Base-by-base conservation (phyloP, 805 yeast species). In the Candida namnaoensis region DNA sequence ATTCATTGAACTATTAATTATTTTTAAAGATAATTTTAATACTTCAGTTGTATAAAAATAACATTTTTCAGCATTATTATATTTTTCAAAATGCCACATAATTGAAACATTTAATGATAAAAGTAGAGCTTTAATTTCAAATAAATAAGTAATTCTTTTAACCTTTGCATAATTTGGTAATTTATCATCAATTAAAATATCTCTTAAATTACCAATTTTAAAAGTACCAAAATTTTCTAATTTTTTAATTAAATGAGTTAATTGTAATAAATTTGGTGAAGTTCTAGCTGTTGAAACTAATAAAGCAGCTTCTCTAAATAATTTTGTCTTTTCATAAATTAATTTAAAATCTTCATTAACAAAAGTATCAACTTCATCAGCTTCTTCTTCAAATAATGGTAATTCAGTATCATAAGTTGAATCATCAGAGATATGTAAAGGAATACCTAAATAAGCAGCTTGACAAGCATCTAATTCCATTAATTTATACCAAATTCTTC, bases 1-100 rank as follows among this genome's bases (percentile, higher is more conserved):
- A 25, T 61, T 58, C 43, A 54, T 44, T 33, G 60, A 54, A 5
- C 59, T 51, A 13, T 68, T 65, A 3, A 61, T 35, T 13, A 69
- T 49, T 32, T 65, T 69, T 13, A 59, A 46, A 13, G 54, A 43
- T 10, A 52, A 27, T 5, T 50, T 50, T 1, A 66, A 36, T 27
- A 58, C 38, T 38, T 65, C 65, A 38, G 58, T 62, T 34, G 66
- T 41, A 44, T 61, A 67, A 38, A 58, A 60, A 43, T 57, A 65
- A 1, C 71, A 54, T 37, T 63, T 56, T 1, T 54, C 55, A 1
- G 47, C 27, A 24, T 65, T 53, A 0, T 48, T 42, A 15, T 49
- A 47, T 7, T 41, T 38, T 45, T 70, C 75, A 44, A 67, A 73
- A 45, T 67, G 65, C n/a, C 64, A 46, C 41, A 61, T 61, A 4